Evolutionary conservation across 1,284 basidiomycete genomes (phyloP), one percentile per base, ranked within the genome.

Genomic region (Trametes hirsuta): DNA sequence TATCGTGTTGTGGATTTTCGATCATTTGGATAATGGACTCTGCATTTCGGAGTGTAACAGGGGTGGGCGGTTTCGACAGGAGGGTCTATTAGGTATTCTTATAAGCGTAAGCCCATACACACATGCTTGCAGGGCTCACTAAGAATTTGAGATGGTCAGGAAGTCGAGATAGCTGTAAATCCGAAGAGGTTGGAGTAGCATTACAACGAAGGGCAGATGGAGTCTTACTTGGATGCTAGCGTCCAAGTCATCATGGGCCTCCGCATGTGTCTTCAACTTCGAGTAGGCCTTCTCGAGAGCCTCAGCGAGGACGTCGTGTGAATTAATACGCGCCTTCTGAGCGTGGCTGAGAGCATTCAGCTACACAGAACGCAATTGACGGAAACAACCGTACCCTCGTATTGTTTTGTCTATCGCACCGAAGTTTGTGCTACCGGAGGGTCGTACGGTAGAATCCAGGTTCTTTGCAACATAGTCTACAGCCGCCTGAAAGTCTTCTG

Each of bases 61-160:
- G 62, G 24, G 77, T 72, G 1, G 88, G 84, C 10, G 84, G 76
- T 34, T 73, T 71, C 2, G 88, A 86, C 41, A 92, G 76, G 15
- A 79, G 72, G 21, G 87, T 75, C 88, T 91, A 25, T 46, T 18
- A 30, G 6, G 25, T 35, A 35, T 15, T 4, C 11, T 21, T 15
- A 25, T 11, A 48, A 30, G 4, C 21, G 36, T 25, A 40, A 40
- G 12, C 12, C 39, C 14, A 5, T 21, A 46, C 3, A 22, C 4
- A 22, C 6, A 25, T 14, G 21, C 2, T 11, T 6, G 18, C 12
- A 14, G 22, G 9, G 22, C 82, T 62, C 72, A 91, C 90, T 54
- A 92, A 77, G 47, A 92, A 77, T 57, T 89, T 87, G 4, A 93
- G 69, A 72, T 91, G 88, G 66, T 85, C 84, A 2, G 88, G 86